Percentiles rank a stretch among this genome's conserved stretches.
phyloP scores from a whole-genome alignment of 192 early-diverging fungal species.

The Backusella australiensis region DNA sequence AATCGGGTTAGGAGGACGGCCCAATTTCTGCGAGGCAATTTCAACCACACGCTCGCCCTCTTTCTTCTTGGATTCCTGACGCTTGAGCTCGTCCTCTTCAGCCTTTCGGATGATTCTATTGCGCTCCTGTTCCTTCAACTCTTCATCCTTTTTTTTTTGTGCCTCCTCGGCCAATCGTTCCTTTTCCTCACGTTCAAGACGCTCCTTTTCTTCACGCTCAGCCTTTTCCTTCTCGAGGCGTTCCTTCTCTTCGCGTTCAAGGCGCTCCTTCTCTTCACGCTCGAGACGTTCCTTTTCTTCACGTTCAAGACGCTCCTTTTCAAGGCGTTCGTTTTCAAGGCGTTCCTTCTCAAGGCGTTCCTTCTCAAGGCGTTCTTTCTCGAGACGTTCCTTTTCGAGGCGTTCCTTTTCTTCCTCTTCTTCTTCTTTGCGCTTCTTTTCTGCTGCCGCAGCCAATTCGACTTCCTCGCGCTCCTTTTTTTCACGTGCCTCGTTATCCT shows the following conservation, averaged over 20 bases:
- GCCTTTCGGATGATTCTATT: constrained; percentile 14
- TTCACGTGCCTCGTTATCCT: constrained; percentile 35
- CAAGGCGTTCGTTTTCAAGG: not conserved
- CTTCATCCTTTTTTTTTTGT: not conserved
- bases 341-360: constrained; percentile 21
- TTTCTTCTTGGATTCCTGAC: not conserved
- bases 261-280: not conserved
- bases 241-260: not conserved
- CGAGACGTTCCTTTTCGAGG: constrained; percentile 15
- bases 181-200: constrained; percentile 5
- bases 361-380: constrained; percentile 12
- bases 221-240: not conserved
- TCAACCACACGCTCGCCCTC: not conserved
- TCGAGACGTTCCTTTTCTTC: not conserved
- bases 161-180: not conserved
- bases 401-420: constrained; percentile 23
- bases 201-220: not conserved
- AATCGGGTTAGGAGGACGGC: constrained; percentile 22
- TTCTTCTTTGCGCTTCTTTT: constrained; percentile 28
- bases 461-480: constrained; percentile 46
- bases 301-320: not conserved
- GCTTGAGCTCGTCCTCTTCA: constrained; percentile 10
- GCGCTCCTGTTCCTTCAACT: not conserved
- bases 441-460: constrained; percentile 27
- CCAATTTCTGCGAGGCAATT: constrained; percentile 16